These are phyloP conservation scores for Scedosporium apiospermum DNA, from an alignment of 2,329 filamentous ascomycete species.

Conservation along the genomic window DNA sequence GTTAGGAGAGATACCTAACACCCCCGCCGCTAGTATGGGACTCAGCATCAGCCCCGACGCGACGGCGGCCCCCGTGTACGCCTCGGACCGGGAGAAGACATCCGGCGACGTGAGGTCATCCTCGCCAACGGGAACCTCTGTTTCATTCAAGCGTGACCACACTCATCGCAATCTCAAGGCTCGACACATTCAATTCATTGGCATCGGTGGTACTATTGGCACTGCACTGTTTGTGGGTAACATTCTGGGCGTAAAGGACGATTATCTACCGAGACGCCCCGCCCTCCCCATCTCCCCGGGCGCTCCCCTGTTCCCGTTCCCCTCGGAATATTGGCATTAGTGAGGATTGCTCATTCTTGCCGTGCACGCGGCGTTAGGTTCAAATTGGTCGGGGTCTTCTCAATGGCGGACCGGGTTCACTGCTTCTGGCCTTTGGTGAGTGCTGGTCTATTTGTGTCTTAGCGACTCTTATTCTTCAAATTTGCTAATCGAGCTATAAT, in stretches of 20 bases:
- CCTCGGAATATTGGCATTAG: slow-evolving; percentile 1
- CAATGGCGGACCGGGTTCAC: slow-evolving; percentile 47
- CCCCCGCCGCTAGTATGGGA: too few species aligned
- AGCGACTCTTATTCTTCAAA: background rate
- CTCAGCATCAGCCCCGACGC: too few species aligned
- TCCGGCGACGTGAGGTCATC: background rate
- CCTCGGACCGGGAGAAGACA: slow-evolving; percentile 9
- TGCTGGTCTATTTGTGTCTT: background rate
- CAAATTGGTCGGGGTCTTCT: slow-evolving; percentile 49
- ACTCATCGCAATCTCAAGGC: slow-evolving; percentile 45
- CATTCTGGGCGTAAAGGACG: background rate
- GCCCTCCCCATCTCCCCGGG: background rate
- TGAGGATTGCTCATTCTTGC: too few species aligned
- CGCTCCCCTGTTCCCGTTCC: slow-evolving; percentile 9
- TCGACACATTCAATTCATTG: slow-evolving; percentile 50
- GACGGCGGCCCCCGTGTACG: background rate
- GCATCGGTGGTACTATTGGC: slow-evolving; percentile 56
- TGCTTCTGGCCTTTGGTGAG: slow-evolving; percentile 44
- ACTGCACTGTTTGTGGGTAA: slow-evolving; percentile 45
- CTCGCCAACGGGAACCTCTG: background rate
- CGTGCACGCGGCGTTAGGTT: slow-evolving; percentile 18
- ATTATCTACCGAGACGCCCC: background rate
- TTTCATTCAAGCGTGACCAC: slow-evolving; percentile 18
- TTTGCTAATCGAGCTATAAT: slow-evolving; percentile 9
- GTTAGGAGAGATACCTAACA: too few species aligned